Percentiles rank a stretch among this genome's conserved stretches.
These are phyloP conservation scores for Tetraselmis chui DNA, from an alignment of 139 green algal genomes.

Conservation along the genomic window DNA sequence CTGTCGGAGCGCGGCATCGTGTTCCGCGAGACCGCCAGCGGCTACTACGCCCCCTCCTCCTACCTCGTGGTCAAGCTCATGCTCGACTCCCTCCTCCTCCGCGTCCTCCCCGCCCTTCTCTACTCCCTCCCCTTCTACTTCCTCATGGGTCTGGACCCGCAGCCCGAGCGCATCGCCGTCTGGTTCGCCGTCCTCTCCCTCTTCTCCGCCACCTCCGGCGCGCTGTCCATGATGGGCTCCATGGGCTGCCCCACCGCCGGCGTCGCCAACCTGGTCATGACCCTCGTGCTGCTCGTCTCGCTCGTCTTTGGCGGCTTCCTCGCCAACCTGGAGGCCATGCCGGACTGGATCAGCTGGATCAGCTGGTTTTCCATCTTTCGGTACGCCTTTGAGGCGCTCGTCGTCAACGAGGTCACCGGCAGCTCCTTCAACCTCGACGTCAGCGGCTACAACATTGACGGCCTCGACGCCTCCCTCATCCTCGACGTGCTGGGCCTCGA, in stretches of 20 bases:
- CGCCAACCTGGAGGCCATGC: slow-evolving; percentile 47
- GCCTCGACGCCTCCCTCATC: slow-evolving; percentile 30
- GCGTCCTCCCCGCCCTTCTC: slow-evolving; percentile 51
- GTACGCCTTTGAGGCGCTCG: slow-evolving; percentile 42
- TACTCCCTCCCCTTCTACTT: slow-evolving; percentile 63
- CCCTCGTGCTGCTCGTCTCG: slow-evolving; percentile 65
- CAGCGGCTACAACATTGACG: slow-evolving; percentile 12
- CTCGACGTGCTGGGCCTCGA: slow-evolving; percentile 37
- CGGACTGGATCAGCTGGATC: slow-evolving; percentile 46
- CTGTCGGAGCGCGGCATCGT: slow-evolving; percentile 55
- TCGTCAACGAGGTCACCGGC: slow-evolving; percentile 53
- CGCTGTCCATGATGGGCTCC: slow-evolving; percentile 49
- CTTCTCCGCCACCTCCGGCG: slow-evolving; percentile 44
- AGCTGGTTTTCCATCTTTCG: slow-evolving; percentile 47
- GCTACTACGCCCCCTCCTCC: slow-evolving; percentile 48
- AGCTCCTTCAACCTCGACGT: slow-evolving; percentile 26
- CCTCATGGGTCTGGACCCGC: slow-evolving; percentile 44
- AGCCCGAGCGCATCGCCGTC: slow-evolving; percentile 9
- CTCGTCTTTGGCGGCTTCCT: slow-evolving; percentile 69
- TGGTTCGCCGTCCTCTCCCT: slow-evolving; percentile 32
- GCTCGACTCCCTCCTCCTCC: slow-evolving; percentile 68
- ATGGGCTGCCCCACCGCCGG: slow-evolving; percentile 35
- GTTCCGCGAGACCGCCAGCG: slow-evolving; percentile 29
- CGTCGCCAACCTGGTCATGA: slow-evolving; percentile 61
- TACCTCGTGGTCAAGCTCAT: slow-evolving; percentile 58